Percentiles rank a stretch among this genome's conserved stretches.
These are phyloP conservation scores for Bipolaris sorokiniana DNA, from an alignment of 2,329 filamentous ascomycete genomes.

Conservation along the genomic window DNA sequence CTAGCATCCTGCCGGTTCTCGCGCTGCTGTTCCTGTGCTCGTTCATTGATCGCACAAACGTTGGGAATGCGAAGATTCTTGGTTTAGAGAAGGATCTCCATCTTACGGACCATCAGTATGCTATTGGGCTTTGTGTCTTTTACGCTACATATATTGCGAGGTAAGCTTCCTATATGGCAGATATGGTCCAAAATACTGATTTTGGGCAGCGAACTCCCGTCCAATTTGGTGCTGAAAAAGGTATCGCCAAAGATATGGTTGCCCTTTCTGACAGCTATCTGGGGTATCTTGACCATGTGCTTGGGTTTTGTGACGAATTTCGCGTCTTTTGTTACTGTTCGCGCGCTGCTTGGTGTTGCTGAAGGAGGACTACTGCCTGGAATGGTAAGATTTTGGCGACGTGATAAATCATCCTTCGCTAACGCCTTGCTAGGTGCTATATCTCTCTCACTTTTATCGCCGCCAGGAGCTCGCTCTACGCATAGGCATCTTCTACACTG, in stretches of 20 bases:
- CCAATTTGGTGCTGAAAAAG: conserved; percentile 68
- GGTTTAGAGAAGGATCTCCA: conserved; percentile 62
- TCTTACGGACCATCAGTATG: conserved; percentile 68
- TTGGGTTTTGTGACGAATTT: conserved; percentile 62
- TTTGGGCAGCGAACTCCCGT: conserved; percentile 63
- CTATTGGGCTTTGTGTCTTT: conserved; percentile 68
- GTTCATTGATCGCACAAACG: conserved; percentile 72
- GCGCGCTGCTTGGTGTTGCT: conserved; percentile 66
- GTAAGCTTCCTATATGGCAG: conserved; percentile 39
- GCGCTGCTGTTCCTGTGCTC: conserved; percentile 70
- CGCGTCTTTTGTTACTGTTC: conserved; percentile 65
- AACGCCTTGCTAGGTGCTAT: conserved; percentile 52
- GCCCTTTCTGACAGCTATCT: conserved; percentile 61
- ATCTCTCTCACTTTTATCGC: conserved; percentile 68
- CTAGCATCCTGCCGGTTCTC: conserved; percentile 67
- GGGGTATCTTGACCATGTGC: conserved; percentile 66
- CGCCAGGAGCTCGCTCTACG: conserved; percentile 66
- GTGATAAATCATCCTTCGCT: not conserved
- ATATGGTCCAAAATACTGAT: not conserved
- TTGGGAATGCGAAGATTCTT: conserved; percentile 72
- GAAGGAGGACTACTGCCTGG: conserved; percentile 71
- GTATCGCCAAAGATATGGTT: conserved; percentile 67
- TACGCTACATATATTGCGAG: conserved; percentile 69
- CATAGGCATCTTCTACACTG: conserved; percentile 72
- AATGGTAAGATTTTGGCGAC: conserved; percentile 56